Percentiles rank a stretch among this genome's conserved stretches.
Evolutionary conservation across 352 stramenopile genomes (phyloP).

Genomic region (Saprolegnia parasitica): DNA sequence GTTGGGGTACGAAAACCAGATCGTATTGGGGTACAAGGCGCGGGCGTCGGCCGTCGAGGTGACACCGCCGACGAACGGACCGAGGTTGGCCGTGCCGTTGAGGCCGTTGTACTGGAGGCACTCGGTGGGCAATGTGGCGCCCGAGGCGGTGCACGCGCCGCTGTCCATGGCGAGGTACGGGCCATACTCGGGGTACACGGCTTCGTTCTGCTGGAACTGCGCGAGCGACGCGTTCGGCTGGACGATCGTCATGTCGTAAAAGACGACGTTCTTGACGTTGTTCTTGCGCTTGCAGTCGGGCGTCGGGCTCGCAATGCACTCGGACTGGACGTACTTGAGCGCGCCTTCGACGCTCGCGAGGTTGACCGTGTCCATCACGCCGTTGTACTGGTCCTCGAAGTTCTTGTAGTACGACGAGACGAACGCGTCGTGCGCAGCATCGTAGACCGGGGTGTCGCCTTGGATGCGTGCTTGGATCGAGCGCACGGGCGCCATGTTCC

Average conservation of each 20-base stretch:
- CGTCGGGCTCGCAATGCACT: conserved; percentile 50
- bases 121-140: conserved; percentile 34
- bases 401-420: conserved; percentile 34
- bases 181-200: conserved; percentile 42
- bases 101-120: conserved; percentile 51
- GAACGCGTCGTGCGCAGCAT: conserved; percentile 32
- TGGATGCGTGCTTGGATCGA: conserved; percentile 58
- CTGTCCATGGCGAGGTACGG: conserved; percentile 35
- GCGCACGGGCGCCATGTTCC: conserved; percentile 46
- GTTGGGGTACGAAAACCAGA: conserved; percentile 81
- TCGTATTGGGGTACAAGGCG: conserved; percentile 59
- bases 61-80: conserved; percentile 42
- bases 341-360: conserved; percentile 63
- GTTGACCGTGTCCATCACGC: conserved; percentile 62
- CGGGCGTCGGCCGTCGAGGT: neutral
- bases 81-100: conserved; percentile 41
- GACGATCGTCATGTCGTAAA: conserved; percentile 55
- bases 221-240: conserved; percentile 44
- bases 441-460: conserved; percentile 36
- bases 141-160: conserved; percentile 30
- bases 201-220: conserved; percentile 31
- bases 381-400: conserved; percentile 47
- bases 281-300: conserved; percentile 58
- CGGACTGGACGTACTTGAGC: conserved; percentile 74
- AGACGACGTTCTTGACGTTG: conserved; percentile 61